phyloP scores from a whole-genome alignment of 306 rosid species.

The Cicer pinnatifidum region DNA sequence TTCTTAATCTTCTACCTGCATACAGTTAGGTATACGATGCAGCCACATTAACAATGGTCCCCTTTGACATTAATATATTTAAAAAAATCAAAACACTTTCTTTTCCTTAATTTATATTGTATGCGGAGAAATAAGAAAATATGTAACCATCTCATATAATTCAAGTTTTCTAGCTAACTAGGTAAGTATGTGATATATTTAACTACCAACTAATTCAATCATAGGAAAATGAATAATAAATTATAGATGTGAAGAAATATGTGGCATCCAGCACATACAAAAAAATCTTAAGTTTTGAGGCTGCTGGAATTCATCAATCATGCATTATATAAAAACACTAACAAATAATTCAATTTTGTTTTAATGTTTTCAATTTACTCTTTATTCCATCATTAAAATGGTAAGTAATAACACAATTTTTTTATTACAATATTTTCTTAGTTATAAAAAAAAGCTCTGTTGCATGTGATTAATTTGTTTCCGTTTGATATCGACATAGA shows the following conservation, averaged over 20 bases:
- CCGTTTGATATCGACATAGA: neutral
- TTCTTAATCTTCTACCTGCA: slow-evolving; percentile 27
- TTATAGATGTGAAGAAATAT: neutral
- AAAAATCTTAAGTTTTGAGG: slow-evolving; percentile 6
- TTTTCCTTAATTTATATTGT: neutral
- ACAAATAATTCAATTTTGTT: slow-evolving; percentile 16
- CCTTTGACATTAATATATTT: neutral
- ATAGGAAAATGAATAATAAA: slow-evolving; percentile 24
- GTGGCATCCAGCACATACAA: slow-evolving; percentile 17
- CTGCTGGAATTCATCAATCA: slow-evolving; percentile 39
- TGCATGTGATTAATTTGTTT: neutral
- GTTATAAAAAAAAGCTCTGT: neutral
- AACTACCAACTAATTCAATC: slow-evolving; percentile 13
- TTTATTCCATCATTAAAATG: neutral
- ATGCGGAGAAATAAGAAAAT: neutral
- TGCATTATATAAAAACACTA: slow-evolving; percentile 2
- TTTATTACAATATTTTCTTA: neutral
- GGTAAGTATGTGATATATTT: neutral
- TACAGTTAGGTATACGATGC: slow-evolving; percentile 29
- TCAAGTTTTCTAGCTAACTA: slow-evolving; percentile 18
- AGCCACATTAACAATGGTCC: slow-evolving; percentile 7
- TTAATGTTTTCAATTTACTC: neutral
- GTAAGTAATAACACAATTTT: neutral
- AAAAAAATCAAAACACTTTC: neutral
- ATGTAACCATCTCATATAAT: slow-evolving; percentile 24